Percentiles rank a stretch among this genome's conserved stretches.
Evolutionary conservation across 495 filamentous ascomycete species (phyloP).

Genomic region (Extremus antarcticus): DNA sequence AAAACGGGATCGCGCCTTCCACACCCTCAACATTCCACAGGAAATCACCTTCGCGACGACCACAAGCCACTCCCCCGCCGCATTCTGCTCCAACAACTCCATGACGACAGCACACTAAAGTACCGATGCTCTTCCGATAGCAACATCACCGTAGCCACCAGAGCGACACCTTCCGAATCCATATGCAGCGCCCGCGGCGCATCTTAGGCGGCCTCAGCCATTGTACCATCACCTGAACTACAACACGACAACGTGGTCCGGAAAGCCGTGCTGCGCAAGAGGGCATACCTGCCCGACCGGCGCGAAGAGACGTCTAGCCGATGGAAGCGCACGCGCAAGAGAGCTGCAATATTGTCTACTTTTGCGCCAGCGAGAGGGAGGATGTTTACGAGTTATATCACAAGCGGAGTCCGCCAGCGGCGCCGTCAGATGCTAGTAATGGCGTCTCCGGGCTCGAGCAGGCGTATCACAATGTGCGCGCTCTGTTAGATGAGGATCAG

Average conservation of each 20-base stretch:
- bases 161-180: background rate
- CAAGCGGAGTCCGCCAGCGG: background rate
- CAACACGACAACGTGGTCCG: background rate
- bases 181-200: background rate
- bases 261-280: background rate
- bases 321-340: slow-evolving; percentile 15
- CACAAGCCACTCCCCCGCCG: background rate
- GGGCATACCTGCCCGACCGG: background rate
- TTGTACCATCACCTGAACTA: background rate
- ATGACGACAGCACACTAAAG: background rate
- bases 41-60: background rate
- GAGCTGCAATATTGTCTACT: slow-evolving; percentile 16
- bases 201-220: background rate
- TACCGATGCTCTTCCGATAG: background rate
- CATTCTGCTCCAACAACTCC: background rate
- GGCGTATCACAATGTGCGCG: slow-evolving; percentile 11
- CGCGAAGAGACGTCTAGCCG: background rate
- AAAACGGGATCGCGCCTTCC: background rate
- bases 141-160: background rate
- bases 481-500: slow-evolving; percentile 17
- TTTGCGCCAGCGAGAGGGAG: slow-evolving; percentile 9
- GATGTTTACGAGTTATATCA: slow-evolving; percentile 11
- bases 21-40: background rate
- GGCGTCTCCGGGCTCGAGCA: background rate
- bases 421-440: background rate